Base-by-base conservation (phyloP, 2,329 filamentous ascomycete species). In the Aspergillus awamori region DNA sequence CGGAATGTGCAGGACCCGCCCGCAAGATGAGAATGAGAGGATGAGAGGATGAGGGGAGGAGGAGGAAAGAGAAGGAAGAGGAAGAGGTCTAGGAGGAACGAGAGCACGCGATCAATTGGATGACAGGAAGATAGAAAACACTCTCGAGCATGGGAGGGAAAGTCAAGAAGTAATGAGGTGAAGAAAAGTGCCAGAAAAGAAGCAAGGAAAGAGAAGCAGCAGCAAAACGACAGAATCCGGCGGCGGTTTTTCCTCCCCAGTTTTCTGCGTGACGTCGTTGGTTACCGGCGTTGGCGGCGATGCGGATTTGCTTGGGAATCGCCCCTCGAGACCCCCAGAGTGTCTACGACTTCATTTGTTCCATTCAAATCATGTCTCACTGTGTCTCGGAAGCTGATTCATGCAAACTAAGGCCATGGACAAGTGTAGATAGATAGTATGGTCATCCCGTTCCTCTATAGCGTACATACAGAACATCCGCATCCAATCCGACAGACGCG, bases 1-100 rank as follows among this genome's bases (percentile, higher is more conserved):
- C 58, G 65, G 63, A 57, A 61, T 45, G 38, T 65, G 63, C 63
- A 69, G 63, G 66, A 56, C 66, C 64, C 61, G 68, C 67, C 67
- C 64, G 62, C 67, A 63, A 60, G 51, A 73, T 66, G 62, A 60
- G 41, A 24, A 30, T 30, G 28, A 39, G 26, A 51, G 52, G 51
- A 38, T 28, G 20, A 38, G 36, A 53, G 58, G 10, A 30, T 11
- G 28, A 30, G 28, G 28, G 28, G 28, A 30, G 26, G 22, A 33
- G 43, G 43, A 30, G 30, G 47, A 56, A 39, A 43, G 43, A 48
- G 24, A 10, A 48, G 36, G n/a, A 15, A 49, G 52, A 38, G 17
- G 22, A 51, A 24, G 33, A 49, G 33, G 33, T 11, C 2, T 36
- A 13, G 54, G 45, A 60, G 57, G 49, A 41, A 26, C 24, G 53